phyloP scores from a whole-genome alignment of 2,329 filamentous ascomycete genomes.

The Nothophaeocryptopus gaeumannii region DNA sequence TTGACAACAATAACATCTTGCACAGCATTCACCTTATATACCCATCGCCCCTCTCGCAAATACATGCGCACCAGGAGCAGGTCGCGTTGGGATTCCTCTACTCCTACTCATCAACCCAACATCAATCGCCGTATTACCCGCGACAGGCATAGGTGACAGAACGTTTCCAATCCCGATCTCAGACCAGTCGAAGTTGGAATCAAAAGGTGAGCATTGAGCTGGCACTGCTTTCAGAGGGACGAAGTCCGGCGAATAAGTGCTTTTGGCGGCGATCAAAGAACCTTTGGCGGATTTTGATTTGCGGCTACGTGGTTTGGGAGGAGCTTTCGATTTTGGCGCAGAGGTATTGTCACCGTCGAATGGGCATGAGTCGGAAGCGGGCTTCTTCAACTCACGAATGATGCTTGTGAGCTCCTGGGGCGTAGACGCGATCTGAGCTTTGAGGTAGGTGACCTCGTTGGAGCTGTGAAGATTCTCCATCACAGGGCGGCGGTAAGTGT shows the following conservation, averaged over 20 bases:
- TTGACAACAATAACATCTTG: conserved; percentile 1
- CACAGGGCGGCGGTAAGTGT: conserved; percentile 70
- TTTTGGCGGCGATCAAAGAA: conserved; percentile 7
- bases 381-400: conserved; percentile 19
- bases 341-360: conserved; percentile 6
- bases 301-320: conserved; percentile 3
- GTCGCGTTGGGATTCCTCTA: neutral
- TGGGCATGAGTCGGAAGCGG: conserved; percentile 1
- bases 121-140: neutral
- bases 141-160: neutral
- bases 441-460: conserved; percentile 57
- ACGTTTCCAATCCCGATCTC: conserved; percentile 6
- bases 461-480: conserved; percentile 63
- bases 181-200: conserved; percentile 1
- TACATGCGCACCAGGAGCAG: neutral
- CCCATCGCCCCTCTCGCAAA: no score
- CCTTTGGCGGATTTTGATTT: conserved; percentile 3
- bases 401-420: conserved; percentile 64
- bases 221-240: neutral
- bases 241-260: neutral
- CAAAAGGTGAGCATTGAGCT: neutral
- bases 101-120: neutral
- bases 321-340: conserved; percentile 3
- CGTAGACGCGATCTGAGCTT: conserved; percentile 75
- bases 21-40: neutral